phyloP scores from a whole-genome alignment of 352 stramenopile genomes.

The Phytopythium ostracodes region DNA sequence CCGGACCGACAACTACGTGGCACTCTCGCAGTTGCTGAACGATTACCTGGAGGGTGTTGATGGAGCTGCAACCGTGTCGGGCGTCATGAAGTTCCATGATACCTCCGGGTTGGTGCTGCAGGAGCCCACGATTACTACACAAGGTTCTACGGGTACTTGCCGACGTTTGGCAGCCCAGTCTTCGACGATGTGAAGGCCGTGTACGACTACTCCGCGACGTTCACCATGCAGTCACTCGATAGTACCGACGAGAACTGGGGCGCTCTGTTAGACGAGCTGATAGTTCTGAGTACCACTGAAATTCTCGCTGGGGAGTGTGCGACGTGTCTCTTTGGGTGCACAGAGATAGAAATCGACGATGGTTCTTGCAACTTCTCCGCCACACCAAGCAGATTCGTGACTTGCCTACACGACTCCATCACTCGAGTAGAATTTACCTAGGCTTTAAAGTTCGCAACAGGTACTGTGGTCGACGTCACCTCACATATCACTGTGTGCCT shows the following conservation, averaged over 20 bases:
- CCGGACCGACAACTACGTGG: not conserved
- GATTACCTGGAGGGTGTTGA: not conserved
- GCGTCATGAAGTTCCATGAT: slow-evolving; percentile 1
- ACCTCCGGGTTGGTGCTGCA: slow-evolving; percentile 6
- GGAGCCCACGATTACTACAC: not conserved
- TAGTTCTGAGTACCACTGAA: not conserved
- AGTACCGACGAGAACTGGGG: slow-evolving; percentile 2
- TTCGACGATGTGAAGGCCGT: not conserved
- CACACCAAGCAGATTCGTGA: not conserved
- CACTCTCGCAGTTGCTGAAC: slow-evolving; percentile 2
- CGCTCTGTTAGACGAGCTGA: not conserved
- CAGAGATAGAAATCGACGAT: not conserved
- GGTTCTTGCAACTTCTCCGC: slow-evolving; percentile 11
- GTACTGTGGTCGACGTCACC: not conserved
- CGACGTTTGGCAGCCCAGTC: not conserved
- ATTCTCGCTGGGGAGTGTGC: slow-evolving; percentile 7
- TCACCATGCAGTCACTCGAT: slow-evolving; percentile 12
- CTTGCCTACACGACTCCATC: not conserved
- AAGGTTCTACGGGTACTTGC: not conserved
- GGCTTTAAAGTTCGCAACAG: not conserved
- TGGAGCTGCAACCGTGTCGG: not conserved
- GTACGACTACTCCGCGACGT: not conserved
- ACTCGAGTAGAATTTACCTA: not conserved
- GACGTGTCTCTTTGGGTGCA: slow-evolving; percentile 10
- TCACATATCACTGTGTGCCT: not conserved